Evolutionary conservation across 2,329 filamentous ascomycete genomes (phyloP).

Genomic region (Paecilomyces variotii): DNA sequence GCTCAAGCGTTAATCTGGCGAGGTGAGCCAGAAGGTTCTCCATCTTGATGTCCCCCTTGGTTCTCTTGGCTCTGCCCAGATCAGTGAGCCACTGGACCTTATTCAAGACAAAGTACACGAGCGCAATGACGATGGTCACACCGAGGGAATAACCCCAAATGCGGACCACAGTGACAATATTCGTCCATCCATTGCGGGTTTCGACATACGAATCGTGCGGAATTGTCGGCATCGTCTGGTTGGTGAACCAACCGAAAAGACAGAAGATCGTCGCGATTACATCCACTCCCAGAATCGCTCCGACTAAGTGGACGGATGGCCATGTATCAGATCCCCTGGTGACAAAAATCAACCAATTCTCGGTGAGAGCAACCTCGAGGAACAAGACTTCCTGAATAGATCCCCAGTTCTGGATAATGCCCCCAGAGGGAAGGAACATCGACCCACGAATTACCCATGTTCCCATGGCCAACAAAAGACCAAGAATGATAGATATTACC

Average conservation of each 20-base stretch:
- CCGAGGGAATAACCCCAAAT: constrained; percentile 45
- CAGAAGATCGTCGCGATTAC: constrained; percentile 65
- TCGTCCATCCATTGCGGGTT: constrained; percentile 47
- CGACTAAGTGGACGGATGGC: constrained; percentile 65
- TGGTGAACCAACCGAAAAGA: constrained; percentile 67
- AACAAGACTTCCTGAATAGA: constrained; percentile 73
- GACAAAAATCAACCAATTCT: constrained; percentile 97
- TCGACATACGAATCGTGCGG: constrained; percentile 21
- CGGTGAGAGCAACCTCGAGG: constrained; percentile 81
- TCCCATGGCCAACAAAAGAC: constrained; percentile 58
- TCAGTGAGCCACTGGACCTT: constrained; percentile 38
- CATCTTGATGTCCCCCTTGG: constrained; percentile 42
- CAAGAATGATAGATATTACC: constrained; percentile 56
- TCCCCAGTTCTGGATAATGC: constrained; percentile 67
- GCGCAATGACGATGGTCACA: constrained; percentile 44
- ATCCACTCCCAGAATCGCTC: constrained; percentile 64
- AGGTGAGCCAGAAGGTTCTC: constrained; percentile 44
- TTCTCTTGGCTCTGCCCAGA: constrained; percentile 40
- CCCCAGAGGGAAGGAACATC: constrained; percentile 61
- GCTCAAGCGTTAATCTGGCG: constrained; percentile 41
- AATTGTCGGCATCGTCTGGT: constrained; percentile 32
- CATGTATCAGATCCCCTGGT: constrained; percentile 71
- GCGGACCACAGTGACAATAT: constrained; percentile 48
- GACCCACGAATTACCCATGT: constrained; percentile 69
- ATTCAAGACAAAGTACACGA: constrained; percentile 43